Base-by-base conservation (phyloP, 2,329 filamentous ascomycete species). In the Zarea fungicola region DNA sequence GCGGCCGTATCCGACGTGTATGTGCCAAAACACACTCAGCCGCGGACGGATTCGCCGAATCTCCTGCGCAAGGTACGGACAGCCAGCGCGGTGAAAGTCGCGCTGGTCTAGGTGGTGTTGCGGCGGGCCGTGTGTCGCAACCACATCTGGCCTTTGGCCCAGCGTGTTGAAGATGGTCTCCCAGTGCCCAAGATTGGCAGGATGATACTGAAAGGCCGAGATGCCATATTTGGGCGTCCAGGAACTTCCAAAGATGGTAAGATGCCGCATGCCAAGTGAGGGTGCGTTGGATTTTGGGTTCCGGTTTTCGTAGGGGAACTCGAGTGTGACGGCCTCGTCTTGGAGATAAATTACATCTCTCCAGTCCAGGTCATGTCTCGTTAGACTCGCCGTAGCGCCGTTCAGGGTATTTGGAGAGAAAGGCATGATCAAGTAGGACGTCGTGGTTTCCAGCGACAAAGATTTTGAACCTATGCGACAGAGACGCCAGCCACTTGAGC, bases 401-500 rank as follows among this genome's bases (percentile, higher is more conserved):
- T 28, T 48, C 45, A 1, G 45, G 45, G 9, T 41, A 42, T 25
- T 41, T 48, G 1, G 3, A 1, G 6, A 48, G 28, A 35, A 48
- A 48, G 1, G 21, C 26, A n/a, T 35, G 13, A 23, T 48, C 45
- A 14, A 48, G 22, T n/a, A 48, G 11, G 14, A 48, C 45, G 22
- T 48, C 45, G 10, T 48, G 45, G 11, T 48, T 48, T 2, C 45
- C 45, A 1, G 45, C 45, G 6, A 42, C 28, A 18, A 48, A 35
- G 2, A 48, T 34, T 16, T 42, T 48, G 45, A 26, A 21, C 14
- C 26, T 22, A 48, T 69, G 66, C 6, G 64, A 55, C 48, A 63
- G 61, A 1, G 56, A 28, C 1, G 54, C 49, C 5, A 72, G 55
- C 68, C 68, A 72, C 25, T 29, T 22, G 7, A 70, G 45, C 42